These are phyloP conservation scores for Ailanthus altissimus DNA, from an alignment of 345 rosid species.

Conservation along the genomic window DNA sequence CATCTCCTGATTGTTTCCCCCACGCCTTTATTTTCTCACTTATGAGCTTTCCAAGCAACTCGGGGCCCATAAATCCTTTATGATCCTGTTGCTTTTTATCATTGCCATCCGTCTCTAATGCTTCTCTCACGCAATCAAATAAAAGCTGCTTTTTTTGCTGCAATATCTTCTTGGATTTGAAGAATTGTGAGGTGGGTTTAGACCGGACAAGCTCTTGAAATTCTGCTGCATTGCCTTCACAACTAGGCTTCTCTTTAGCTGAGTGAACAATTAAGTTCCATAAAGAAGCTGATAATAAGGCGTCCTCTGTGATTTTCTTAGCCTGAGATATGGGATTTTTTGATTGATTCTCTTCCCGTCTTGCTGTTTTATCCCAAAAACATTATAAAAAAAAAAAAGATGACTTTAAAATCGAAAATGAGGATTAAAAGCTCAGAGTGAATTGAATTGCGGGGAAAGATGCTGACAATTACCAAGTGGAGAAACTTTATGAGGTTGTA, in stretches of 20 bases:
- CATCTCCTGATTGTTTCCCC: constrained; percentile 32
- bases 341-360: constrained; percentile 17
- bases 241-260: constrained; percentile 19
- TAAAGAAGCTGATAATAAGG: constrained; percentile 39
- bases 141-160: constrained; percentile 51
- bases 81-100: constrained; percentile 13
- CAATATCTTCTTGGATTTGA: constrained; percentile 35
- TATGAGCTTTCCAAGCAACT: constrained; percentile 35
- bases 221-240: constrained; percentile 12
- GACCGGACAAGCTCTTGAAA: constrained; percentile 25
- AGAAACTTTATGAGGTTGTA: constrained; percentile 19
- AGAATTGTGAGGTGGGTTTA: constrained; percentile 10
- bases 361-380: constrained; percentile 14
- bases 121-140: constrained; percentile 51
- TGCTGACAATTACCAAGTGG: constrained; percentile 20
- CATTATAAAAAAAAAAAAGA: neutral
- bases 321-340: constrained; percentile 13
- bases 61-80: constrained; percentile 22
- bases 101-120: constrained; percentile 32
- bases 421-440: neutral
- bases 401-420: neutral
- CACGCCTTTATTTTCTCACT: constrained; percentile 34
- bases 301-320: constrained; percentile 35
- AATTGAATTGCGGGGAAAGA: neutral
- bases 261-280: constrained; percentile 35